Conservation (phyloP, 345 rosid genomes). For the Psidium friedrichsthalianum region DNA sequence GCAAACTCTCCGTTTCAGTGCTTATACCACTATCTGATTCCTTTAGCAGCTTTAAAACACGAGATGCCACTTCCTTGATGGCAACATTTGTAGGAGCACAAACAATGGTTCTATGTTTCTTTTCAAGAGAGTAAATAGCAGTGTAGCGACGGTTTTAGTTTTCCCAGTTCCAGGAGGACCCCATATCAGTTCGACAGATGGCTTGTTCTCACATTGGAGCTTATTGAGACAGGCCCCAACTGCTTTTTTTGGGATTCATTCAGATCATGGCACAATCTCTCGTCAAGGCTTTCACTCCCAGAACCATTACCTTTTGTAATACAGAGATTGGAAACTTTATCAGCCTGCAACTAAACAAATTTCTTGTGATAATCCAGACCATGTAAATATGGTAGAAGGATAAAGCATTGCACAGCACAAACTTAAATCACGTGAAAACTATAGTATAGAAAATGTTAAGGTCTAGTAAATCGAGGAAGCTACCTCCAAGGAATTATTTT, state of each 20-base stretch:
- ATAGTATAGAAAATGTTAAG: too few relatives aligned
- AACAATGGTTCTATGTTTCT: conserved; percentile 21
- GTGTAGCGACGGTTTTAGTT: conserved; percentile 21
- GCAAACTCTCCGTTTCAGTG: not conserved
- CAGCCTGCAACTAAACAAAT: conserved; percentile 12
- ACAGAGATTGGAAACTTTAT: conserved; percentile 8
- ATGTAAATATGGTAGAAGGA: not conserved
- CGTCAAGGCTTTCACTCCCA: not conserved
- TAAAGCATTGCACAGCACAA: not conserved
- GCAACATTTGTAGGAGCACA: conserved; percentile 50
- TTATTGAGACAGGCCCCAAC: conserved; percentile 10
- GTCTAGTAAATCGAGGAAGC: not conserved
- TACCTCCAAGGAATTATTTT: too few relatives aligned
- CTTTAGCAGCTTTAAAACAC: conserved; percentile 25
- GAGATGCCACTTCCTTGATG: conserved; percentile 28
- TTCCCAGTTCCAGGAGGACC: conserved; percentile 54
- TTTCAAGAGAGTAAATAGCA: conserved; percentile 16
- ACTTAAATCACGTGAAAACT: not conserved
- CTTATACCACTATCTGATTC: not conserved
- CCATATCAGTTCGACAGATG: conserved; percentile 29
- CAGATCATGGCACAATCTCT: not conserved
- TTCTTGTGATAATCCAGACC: not conserved
- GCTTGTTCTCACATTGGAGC: conserved; percentile 12
- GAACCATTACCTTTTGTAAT: not conserved
- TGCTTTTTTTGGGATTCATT: conserved; percentile 25